phyloP scores from a whole-genome alignment of 176 grass and related monocot species.

The Dendrocalamus sinicus region DNA sequence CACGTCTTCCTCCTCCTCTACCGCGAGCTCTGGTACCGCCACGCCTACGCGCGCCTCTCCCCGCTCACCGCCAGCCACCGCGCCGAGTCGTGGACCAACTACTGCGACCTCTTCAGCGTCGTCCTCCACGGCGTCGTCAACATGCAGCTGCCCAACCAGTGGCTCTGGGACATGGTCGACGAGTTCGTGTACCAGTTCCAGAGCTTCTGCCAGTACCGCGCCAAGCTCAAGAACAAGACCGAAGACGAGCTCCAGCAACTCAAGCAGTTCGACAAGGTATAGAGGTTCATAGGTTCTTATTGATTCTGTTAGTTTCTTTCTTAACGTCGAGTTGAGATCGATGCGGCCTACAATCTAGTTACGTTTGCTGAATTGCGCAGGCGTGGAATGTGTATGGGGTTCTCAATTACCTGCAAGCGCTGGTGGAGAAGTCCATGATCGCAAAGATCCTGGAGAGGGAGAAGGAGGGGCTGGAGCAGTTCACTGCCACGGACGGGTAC shows the following conservation, averaged over 20 bases:
- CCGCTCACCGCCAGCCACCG: conserved; percentile 70
- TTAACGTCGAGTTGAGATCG: not conserved
- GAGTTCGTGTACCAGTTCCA: conserved; percentile 99
- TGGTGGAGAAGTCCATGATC: conserved; percentile 97
- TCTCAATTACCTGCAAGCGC: conserved; percentile 93
- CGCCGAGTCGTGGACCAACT: conserved; percentile 93
- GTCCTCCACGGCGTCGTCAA: conserved; percentile 95
- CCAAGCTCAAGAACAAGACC: conserved; percentile 85
- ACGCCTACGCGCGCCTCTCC: conserved; percentile 77
- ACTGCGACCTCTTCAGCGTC: conserved; percentile 92
- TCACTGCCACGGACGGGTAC: conserved; percentile 82
- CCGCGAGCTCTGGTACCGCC: conserved; percentile 97
- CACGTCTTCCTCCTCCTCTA: conserved; percentile 97
- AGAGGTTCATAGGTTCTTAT: not conserved
- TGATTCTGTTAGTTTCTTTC: not conserved
- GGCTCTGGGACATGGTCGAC: conserved; percentile 99
- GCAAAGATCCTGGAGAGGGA: conserved; percentile 88
- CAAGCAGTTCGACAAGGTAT: conserved; percentile 79
- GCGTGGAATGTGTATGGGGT: conserved; percentile 97
- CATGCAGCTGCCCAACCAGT: conserved; percentile 99
- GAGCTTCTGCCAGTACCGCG: conserved; percentile 93
- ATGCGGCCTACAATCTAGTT: not conserved
- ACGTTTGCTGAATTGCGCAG: conserved; percentile 24
- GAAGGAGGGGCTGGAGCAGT: conserved; percentile 93
- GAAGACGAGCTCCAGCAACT: conserved; percentile 89